A percentile compares a stretch with the other conserved stretches of the same genome.
phyloP scores from a whole-genome alignment of 495 filamentous ascomycete genomes.

The Xylaria longipes region DNA sequence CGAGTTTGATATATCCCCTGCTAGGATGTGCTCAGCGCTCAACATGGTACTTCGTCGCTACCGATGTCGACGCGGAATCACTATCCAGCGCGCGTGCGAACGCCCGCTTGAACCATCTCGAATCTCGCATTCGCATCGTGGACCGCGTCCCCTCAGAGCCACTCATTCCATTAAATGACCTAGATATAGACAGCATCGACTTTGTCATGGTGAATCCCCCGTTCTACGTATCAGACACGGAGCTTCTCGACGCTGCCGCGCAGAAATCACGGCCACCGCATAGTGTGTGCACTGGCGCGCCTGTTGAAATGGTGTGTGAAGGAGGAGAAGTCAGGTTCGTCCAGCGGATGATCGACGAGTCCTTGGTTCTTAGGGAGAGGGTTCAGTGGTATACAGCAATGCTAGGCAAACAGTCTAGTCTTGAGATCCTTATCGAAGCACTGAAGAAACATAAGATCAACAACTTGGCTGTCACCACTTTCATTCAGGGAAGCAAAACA shows the following conservation, averaged over 20 bases:
- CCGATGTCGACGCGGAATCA: conserved; percentile 82
- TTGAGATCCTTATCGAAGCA: conserved; percentile 65
- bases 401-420: conserved; percentile 82
- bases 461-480: conserved; percentile 85
- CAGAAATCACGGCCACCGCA: conserved; percentile 72
- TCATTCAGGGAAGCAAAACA: conserved; percentile 81
- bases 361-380: conserved; percentile 60
- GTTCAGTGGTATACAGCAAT: conserved; percentile 92
- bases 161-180: conserved; percentile 66
- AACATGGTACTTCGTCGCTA: conserved; percentile 74
- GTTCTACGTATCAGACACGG: conserved; percentile 78
- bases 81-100: conserved; percentile 70
- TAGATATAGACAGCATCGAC: conserved; percentile 68
- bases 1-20: conserved; percentile 89
- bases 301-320: conserved; percentile 83
- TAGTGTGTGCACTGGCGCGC: conserved; percentile 81
- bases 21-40: conserved; percentile 73
- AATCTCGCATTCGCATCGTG: conserved; percentile 68
- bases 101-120: conserved; percentile 66
- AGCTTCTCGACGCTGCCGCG: conserved; percentile 68
- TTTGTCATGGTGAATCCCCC: conserved; percentile 96
- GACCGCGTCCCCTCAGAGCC: conserved; percentile 55
- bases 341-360: conserved; percentile 75
- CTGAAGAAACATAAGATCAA: conserved; percentile 64
- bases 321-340: conserved; percentile 89